phyloP scores from a whole-genome alignment of 352 stramenopile genomes.

The Globisporangium rhizosaccharum region DNA sequence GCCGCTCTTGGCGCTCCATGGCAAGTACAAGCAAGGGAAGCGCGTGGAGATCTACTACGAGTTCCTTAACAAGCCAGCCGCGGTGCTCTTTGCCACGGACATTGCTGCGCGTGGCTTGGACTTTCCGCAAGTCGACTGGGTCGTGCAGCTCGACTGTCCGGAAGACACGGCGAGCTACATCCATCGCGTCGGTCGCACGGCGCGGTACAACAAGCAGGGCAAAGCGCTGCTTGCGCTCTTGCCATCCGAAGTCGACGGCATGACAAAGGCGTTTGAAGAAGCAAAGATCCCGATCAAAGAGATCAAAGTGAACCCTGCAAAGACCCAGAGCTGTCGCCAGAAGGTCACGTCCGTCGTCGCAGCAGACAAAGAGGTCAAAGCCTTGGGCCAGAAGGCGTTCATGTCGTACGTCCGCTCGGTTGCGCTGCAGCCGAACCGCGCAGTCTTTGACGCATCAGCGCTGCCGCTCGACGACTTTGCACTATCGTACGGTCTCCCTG shows the following conservation, averaged over 20 bases:
- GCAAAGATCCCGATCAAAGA: constrained; percentile 95
- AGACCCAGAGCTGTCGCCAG: constrained; percentile 91
- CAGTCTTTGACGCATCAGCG: constrained; percentile 90
- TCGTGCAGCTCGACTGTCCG: constrained; percentile 96
- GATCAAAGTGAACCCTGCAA: constrained; percentile 95
- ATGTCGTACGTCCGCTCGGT: constrained; percentile 97
- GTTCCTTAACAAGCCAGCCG: constrained; percentile 92
- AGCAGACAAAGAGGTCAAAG: constrained; percentile 91
- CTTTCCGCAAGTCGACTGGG: constrained; percentile 99
- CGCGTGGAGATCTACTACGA: constrained; percentile 99
- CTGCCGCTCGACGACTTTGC: constrained; percentile 93
- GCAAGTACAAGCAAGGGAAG: constrained; percentile 98
- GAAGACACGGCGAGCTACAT: constrained; percentile 98
- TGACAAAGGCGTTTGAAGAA: constrained; percentile 83
- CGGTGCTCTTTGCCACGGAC: constrained; percentile 98
- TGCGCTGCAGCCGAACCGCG: constrained; percentile 93
- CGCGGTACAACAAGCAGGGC: constrained; percentile 92
- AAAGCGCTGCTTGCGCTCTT: constrained; percentile 92
- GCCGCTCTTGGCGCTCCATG: constrained; percentile 95
- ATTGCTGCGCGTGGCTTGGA: constrained; percentile 97
- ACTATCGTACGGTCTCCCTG: constrained; percentile 90
- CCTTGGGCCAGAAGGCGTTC: constrained; percentile 97
- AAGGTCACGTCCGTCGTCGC: constrained; percentile 91
- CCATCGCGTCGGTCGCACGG: constrained; percentile 95
- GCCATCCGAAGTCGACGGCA: constrained; percentile 87